These are phyloP conservation scores for Sugiyamaella smithiae DNA, from an alignment of 805 yeast genomes.

Conservation along the genomic window DNA sequence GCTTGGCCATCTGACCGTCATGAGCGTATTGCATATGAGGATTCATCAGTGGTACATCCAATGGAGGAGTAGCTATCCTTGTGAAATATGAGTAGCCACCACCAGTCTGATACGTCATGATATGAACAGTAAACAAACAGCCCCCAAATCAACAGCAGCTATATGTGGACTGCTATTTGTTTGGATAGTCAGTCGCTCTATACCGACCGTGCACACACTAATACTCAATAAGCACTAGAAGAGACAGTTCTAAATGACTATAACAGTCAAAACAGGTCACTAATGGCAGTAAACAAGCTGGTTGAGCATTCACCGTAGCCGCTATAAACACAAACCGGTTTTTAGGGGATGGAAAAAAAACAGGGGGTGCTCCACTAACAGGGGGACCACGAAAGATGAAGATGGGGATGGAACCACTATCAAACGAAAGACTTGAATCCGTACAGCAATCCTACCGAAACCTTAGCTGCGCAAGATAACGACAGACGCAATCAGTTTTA, in stretches of 20 bases:
- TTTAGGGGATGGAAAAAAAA: no score
- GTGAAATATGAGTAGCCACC: neutral
- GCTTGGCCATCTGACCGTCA: no score
- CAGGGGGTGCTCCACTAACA: no score
- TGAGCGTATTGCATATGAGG: no score
- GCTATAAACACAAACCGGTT: neutral
- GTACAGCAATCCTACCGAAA: no score
- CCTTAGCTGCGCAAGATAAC: neutral
- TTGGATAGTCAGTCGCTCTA: no score
- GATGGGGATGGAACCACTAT: no score
- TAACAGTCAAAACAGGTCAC: neutral
- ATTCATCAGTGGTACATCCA: neutral
- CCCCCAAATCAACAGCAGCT: no score
- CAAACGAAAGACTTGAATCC: no score
- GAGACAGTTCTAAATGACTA: neutral
- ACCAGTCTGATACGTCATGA: neutral
- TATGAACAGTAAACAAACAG: no score
- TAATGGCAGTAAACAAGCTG: neutral
- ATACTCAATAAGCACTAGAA: neutral
- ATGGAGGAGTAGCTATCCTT: slow-evolving; percentile 3
- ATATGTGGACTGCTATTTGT: no score
- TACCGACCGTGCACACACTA: neutral
- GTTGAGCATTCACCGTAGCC: neutral
- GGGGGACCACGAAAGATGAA: no score
- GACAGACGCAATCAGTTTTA: slow-evolving; percentile 7